Evolutionary conservation across 805 yeast species (phyloP).

Genomic region (Lipomyces sp.): DNA sequence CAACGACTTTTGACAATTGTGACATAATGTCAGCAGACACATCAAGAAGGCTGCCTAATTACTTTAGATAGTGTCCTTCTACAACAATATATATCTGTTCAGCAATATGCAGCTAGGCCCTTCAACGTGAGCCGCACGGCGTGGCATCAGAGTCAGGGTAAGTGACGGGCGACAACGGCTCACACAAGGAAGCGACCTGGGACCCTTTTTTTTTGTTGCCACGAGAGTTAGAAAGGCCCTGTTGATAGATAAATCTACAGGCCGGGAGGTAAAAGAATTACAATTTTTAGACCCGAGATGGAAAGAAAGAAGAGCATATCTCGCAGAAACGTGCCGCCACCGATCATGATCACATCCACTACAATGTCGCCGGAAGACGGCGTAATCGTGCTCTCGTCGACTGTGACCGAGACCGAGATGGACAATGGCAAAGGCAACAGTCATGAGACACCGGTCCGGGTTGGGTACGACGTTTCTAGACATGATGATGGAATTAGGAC

Average conservation of each 20-base stretch:
- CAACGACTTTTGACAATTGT: too few relatives aligned
- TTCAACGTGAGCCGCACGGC: neutral
- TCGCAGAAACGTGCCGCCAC: conserved; percentile 27
- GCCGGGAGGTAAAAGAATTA: too few relatives aligned
- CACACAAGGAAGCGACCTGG: neutral
- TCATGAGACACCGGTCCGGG: neutral
- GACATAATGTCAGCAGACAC: too few relatives aligned
- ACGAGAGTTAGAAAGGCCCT: neutral
- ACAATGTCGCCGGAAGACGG: neutral
- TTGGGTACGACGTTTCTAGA: neutral
- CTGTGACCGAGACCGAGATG: neutral
- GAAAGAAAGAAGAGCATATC: conserved; percentile 8
- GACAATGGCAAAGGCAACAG: neutral
- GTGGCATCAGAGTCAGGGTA: neutral
- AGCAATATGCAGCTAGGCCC: too few relatives aligned
- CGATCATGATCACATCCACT: conserved; percentile 6
- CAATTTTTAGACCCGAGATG: too few relatives aligned
- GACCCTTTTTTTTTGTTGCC: neutral
- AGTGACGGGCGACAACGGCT: neutral
- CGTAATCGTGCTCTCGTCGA: neutral
- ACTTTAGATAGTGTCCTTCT: too few relatives aligned
- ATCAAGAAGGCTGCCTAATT: too few relatives aligned
- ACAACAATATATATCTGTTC: too few relatives aligned
- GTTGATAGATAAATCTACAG: too few relatives aligned
- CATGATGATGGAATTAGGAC: neutral